phyloP scores from a whole-genome alignment of 2,329 filamentous ascomycete genomes.

The Lachnellula hyalina region DNA sequence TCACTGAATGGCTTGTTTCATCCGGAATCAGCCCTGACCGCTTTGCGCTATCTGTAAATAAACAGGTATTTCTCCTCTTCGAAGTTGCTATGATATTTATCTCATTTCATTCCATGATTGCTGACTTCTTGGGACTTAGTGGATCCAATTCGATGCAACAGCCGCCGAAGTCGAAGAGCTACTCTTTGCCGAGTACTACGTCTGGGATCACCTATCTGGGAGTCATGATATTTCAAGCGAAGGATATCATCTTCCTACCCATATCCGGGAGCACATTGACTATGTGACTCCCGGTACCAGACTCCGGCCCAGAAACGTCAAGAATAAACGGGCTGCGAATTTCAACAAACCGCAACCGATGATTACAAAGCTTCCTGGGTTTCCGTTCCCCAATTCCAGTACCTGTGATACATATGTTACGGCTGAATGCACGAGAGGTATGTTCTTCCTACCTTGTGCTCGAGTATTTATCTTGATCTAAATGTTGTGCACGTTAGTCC shows the following conservation, averaged over 20 bases:
- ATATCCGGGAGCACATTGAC: constrained; percentile 45
- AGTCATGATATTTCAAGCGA: constrained; percentile 25
- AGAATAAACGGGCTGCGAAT: background rate
- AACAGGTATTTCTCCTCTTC: constrained; percentile 19
- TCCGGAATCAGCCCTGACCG: constrained; percentile 30
- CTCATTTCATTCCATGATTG: background rate
- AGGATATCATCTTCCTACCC: constrained; percentile 44
- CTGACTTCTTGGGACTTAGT: constrained; percentile 18
- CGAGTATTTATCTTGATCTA: background rate
- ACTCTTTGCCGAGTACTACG: constrained; percentile 46
- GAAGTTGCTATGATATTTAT: background rate
- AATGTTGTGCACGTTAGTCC: constrained; percentile 11
- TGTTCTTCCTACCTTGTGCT: background rate
- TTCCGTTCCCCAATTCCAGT: constrained; percentile 19
- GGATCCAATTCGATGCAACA: constrained; percentile 34
- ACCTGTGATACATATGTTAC: constrained; percentile 23
- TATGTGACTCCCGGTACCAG: constrained; percentile 53
- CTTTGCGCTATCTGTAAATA: constrained; percentile 32
- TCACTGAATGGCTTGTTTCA: constrained; percentile 31
- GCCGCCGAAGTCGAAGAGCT: constrained; percentile 31
- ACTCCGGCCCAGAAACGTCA: constrained; percentile 30
- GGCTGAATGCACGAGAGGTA: constrained; percentile 23
- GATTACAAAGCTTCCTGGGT: constrained; percentile 20
- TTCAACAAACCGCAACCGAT: constrained; percentile 10
- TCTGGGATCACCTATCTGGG: constrained; percentile 53